Evolutionary conservation across 1,139 yeast species (phyloP), one percentile per base, ranked within the genome.

Genomic region (Pneumocystis oryctolagi): DNA sequence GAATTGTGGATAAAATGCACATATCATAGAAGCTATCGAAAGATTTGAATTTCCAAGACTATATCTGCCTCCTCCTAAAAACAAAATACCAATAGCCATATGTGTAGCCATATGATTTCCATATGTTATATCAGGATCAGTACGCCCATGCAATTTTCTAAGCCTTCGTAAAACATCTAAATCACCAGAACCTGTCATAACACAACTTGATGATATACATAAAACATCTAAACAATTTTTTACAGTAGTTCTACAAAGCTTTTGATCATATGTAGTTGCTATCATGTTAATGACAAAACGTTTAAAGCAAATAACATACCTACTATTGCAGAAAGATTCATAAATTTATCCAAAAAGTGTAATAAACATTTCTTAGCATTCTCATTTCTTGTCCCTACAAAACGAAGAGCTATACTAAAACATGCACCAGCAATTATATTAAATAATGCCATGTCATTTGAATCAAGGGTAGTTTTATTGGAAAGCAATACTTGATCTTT

Each of bases 121-220:
- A 72, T 81, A 89, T 25, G 55, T 40, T 31, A 63, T 62, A 63
- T 78, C 74, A 20, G 76, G 77, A 57, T 75, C 77, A 0, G 82
- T 79, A 34, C 79, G 80, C 30, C 82, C 85, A 71, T 88, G 89
- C 47, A 89, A 73, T 30, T 80, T 80, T 66, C 96, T 79, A 58
- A 89, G 75, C 64, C 96, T 77, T 69, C 92, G 79, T 68, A 92
- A 81, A 0, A 85, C 81, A 63, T 83, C 86, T 63, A 90, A 74
- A 71, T 92, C 97, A 0, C 98, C 98, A 30, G 90, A 83, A 0
- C 96, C 96, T 1, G 96, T 90, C 89, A 89, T 87, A 0, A 89
- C 80, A 40, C 88, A 77, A 0, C 96, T 81, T 16, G 82, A 74
- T 20, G 92, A 80, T 14, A 89, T 73, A 1, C 85, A 80, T 32